Base-by-base conservation (phyloP, 2,329 filamentous ascomycete genomes). In the Pleomassaria siparia region DNA sequence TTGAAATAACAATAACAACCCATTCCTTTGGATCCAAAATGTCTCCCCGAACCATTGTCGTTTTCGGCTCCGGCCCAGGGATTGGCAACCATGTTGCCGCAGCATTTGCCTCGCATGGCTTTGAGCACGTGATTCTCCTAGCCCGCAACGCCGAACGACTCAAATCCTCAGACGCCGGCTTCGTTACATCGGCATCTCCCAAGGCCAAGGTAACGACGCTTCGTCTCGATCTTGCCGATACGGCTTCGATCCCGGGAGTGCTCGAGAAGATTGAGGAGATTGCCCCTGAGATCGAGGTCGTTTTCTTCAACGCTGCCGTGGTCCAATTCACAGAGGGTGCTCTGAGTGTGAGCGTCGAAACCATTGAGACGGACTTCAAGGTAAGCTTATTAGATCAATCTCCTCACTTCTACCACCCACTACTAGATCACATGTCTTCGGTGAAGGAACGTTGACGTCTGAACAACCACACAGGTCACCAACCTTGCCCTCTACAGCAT, bases 231-330 rank as follows among this genome's bases (percentile, higher is more conserved):
- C 61, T 81, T 8, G 61, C 69, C 12, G 67, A 80, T 42, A 58
- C 70, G 0, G 50, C 58, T 0, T 63, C 66, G 3, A 66, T 80
- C 30, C 61, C 64, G 4, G 56, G 53, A 11, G 70, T 70, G 0
- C 64, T 81, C 4, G 57, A 67, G 6, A 62, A 76, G 29, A 67
- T 77, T 4, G 74, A 75, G n/a, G 22, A 40, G 0, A 40, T 65
- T 39, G 64, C 69, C 1, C 3, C 45, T 3, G 53, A 58, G 2
- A 62, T 80, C 1, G 75, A 79, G 39, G 75, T 74, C 18, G 67
- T 81, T 3, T 72, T 79, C 35, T 81, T 76, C 69, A 82, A 82
- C 53, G 77, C 79, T 0, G 79, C 79, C 2, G 63, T 75, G 0
- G 74, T 81, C 1, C 69, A 69, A 6, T 69, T 72, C 0, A 73